Evolutionary conservation across 1,284 basidiomycete genomes (phyloP).

Genomic region (Peniophora sp.): DNA sequence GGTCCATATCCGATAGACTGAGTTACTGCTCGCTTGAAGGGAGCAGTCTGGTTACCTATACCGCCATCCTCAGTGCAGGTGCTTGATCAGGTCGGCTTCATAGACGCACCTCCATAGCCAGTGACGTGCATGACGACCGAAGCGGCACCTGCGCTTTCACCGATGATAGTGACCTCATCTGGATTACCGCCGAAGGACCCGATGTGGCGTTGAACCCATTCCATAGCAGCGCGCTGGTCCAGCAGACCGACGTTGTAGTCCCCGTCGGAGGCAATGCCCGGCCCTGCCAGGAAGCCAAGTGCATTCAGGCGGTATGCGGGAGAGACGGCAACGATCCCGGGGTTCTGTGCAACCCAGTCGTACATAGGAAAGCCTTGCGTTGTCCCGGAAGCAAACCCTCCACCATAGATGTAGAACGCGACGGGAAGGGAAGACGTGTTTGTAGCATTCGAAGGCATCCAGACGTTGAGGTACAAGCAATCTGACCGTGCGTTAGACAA

Average conservation of each 20-base stretch:
- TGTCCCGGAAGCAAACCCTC: slow-evolving; percentile 27
- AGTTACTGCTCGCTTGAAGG: slow-evolving; percentile 30
- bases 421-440: slow-evolving; percentile 36
- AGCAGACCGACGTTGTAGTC: slow-evolving; percentile 36
- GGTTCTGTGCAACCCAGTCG: slow-evolving; percentile 39
- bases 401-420: slow-evolving; percentile 38
- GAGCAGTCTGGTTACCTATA: slow-evolving; percentile 26
- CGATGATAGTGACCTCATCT: slow-evolving; percentile 30
- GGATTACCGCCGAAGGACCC: slow-evolving; percentile 35
- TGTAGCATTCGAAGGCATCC: slow-evolving; percentile 37
- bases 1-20: slow-evolving; percentile 38
- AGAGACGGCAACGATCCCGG: slow-evolving; percentile 44
- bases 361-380: slow-evolving; percentile 23
- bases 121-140: slow-evolving; percentile 34
- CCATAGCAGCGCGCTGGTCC: slow-evolving; percentile 36
- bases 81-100: too few relatives aligned
- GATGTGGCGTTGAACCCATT: slow-evolving; percentile 40
- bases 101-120: slow-evolving; percentile 31
- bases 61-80: too few relatives aligned
- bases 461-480: slow-evolving; percentile 47
- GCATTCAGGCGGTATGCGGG: slow-evolving; percentile 47
- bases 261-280: slow-evolving; percentile 18
- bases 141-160: slow-evolving; percentile 38
- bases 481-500: slow-evolving; percentile 20
- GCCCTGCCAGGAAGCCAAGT: slow-evolving; percentile 44